Percentiles rank a stretch among this genome's conserved stretches.
Conservation (phyloP, 176 grass and related monocot species). For the Lolium rigidum region DNA sequence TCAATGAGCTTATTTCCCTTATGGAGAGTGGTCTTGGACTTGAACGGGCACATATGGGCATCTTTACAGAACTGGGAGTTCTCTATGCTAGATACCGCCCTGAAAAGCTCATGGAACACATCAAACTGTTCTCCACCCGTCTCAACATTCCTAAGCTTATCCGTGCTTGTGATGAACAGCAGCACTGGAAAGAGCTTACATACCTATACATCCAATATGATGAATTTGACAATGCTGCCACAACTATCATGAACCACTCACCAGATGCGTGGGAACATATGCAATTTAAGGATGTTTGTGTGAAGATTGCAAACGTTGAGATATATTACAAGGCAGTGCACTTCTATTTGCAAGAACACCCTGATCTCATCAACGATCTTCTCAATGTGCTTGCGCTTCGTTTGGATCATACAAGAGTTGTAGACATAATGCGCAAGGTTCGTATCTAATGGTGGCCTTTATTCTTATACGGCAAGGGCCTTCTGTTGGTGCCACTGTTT, state of each 20-base stretch:
- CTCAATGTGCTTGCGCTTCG: slow-evolving; percentile 92
- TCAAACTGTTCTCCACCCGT: slow-evolving; percentile 96
- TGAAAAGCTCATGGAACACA: slow-evolving; percentile 99
- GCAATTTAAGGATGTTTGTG: slow-evolving; percentile 95
- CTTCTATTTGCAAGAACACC: slow-evolving; percentile 96
- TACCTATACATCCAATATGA: slow-evolving; percentile 97
- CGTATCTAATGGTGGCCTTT: slow-evolving; percentile 8
- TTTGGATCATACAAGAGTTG: slow-evolving; percentile 94
- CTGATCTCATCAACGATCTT: slow-evolving; percentile 98
- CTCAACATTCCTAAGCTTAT: slow-evolving; percentile 98
- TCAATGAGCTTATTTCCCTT: slow-evolving; percentile 93
- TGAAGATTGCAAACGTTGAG: slow-evolving; percentile 97
- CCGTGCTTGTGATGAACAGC: slow-evolving; percentile 93
- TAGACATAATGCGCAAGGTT: slow-evolving; percentile 99
- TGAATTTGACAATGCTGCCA: slow-evolving; percentile 96
- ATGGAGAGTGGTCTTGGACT: slow-evolving; percentile 98
- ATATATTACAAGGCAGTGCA: slow-evolving; percentile 99
- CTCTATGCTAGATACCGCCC: slow-evolving; percentile 90
- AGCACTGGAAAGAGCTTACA: slow-evolving; percentile 97
- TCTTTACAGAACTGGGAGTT: slow-evolving; percentile 94
- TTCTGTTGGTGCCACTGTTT: background rate
- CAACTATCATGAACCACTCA: slow-evolving; percentile 97
- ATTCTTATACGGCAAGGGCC: background rate
- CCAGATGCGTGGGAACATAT: slow-evolving; percentile 99
- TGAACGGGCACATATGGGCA: slow-evolving; percentile 97